Conservation (phyloP, 257 asterid species). For the Echites panduratus region DNA sequence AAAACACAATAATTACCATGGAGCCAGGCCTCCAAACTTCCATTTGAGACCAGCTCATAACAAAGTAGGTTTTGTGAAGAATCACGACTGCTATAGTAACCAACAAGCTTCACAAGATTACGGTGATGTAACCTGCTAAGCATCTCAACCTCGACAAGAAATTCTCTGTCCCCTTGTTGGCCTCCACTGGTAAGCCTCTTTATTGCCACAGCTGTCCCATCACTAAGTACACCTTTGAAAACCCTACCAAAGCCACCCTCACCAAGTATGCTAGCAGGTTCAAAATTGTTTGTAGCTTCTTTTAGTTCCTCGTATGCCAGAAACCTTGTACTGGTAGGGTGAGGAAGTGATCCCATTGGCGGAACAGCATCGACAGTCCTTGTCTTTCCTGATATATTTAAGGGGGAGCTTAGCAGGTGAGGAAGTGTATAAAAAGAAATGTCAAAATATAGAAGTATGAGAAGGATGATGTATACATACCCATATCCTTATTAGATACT, state of each 20-base stretch:
- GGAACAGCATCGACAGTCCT: conserved; percentile 39
- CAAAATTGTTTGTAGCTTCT: conserved; percentile 89
- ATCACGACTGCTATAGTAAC: conserved; percentile 75
- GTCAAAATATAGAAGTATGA: neutral
- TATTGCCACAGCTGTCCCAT: conserved; percentile 95
- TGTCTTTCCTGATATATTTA: conserved; percentile 40
- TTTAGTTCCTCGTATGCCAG: conserved; percentile 77
- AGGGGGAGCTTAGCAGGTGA: conserved; percentile 15
- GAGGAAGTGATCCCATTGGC: conserved; percentile 61
- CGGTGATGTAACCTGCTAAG: conserved; percentile 97
- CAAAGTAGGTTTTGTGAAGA: conserved; percentile 84
- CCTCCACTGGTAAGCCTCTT: conserved; percentile 86
- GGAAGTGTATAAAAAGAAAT: neutral
- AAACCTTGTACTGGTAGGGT: conserved; percentile 80
- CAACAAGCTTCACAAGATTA: conserved; percentile 90
- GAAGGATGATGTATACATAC: conserved; percentile 27
- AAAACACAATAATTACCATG: conserved; percentile 51
- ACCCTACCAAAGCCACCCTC: conserved; percentile 98
- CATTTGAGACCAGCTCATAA: conserved; percentile 95
- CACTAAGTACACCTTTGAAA: conserved; percentile 76
- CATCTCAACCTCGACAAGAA: conserved; percentile 95
- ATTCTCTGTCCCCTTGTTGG: conserved; percentile 95
- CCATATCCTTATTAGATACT: conserved; percentile 45
- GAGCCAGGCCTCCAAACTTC: conserved; percentile 94
- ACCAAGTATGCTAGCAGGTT: conserved; percentile 65